A percentile compares a stretch with the other conserved stretches of the same genome.
Evolutionary conservation across 495 filamentous ascomycete genomes (phyloP).

Genomic region (Aspergillus olivimuriae): DNA sequence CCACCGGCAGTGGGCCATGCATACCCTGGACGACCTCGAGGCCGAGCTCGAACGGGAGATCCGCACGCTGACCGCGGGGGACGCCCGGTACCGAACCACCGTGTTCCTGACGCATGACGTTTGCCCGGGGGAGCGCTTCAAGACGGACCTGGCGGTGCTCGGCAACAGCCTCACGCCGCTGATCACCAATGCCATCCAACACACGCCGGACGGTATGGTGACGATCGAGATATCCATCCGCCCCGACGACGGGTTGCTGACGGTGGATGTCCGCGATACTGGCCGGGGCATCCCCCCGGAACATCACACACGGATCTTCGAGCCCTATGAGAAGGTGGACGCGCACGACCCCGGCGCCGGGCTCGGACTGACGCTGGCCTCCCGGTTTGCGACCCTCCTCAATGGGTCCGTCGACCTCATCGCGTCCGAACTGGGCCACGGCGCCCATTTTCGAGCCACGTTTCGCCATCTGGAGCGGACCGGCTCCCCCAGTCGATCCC

Average conservation of each 20-base stretch:
- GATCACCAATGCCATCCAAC: not conserved
- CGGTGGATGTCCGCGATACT: not conserved
- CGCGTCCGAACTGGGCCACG: not conserved
- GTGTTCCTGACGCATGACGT: not conserved
- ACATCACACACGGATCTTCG: not conserved
- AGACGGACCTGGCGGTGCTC: not conserved
- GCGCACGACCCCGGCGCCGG: not conserved
- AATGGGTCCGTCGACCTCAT: not conserved
- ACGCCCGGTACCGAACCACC: not conserved
- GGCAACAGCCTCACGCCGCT: not conserved
- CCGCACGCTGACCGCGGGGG: not conserved
- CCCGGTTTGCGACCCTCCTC: not conserved
- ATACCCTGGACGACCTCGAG: not conserved
- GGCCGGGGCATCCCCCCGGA: not conserved
- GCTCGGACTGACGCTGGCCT: not conserved
- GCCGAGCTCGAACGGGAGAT: not conserved
- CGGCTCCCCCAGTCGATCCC: not conserved
- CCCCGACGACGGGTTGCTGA: not conserved
- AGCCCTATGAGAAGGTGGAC: not conserved
- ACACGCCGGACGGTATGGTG: not conserved
- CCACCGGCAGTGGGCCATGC: not conserved
- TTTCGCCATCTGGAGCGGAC: not conserved
- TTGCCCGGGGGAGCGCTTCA: not conserved
- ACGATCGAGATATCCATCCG: not conserved
- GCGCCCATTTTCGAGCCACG: not conserved